Evolutionary conservation across 257 asterid species (phyloP).

Genomic region (Solanum habrochaites): DNA sequence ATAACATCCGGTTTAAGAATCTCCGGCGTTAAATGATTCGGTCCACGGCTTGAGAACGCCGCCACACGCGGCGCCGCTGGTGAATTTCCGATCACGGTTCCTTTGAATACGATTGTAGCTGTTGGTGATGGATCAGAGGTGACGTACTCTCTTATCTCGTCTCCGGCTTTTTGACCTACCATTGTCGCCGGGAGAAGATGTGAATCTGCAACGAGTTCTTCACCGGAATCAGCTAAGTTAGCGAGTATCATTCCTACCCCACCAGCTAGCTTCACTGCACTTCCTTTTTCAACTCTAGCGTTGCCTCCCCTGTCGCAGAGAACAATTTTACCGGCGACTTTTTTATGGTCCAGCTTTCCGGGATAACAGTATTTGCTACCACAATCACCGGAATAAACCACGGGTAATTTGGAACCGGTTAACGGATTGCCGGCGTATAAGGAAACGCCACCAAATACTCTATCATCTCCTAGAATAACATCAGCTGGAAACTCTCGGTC

Average conservation of each 20-base stretch:
- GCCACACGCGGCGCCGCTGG: constrained; percentile 91
- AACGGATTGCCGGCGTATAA: constrained; percentile 51
- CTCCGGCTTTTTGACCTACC: constrained; percentile 78
- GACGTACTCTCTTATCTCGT: constrained; percentile 49
- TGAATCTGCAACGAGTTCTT: constrained; percentile 81
- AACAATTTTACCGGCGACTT: constrained; percentile 79
- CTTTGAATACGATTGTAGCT: constrained; percentile 54
- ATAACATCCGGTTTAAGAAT: constrained; percentile 85
- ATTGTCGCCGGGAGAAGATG: constrained; percentile 83
- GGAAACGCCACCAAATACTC: constrained; percentile 57
- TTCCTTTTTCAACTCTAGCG: constrained; percentile 82
- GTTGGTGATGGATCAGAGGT: constrained; percentile 58
- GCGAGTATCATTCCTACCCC: constrained; percentile 82
- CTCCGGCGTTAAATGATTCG: constrained; percentile 69
- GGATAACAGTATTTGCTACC: constrained; percentile 72
- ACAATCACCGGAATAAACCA: constrained; percentile 65
- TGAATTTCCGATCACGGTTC: constrained; percentile 56
- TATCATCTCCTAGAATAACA: constrained; percentile 68
- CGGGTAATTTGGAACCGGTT: constrained; percentile 23
- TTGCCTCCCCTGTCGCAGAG: constrained; percentile 92
- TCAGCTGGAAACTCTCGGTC: constrained; percentile 93
- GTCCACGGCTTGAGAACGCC: constrained; percentile 92
- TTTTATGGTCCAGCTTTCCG: constrained; percentile 39
- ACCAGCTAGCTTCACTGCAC: constrained; percentile 83
- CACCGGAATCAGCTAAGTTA: constrained; percentile 74